Conservation (phyloP, 2,329 filamentous ascomycete species). For the Colletotrichum sansevieriae region DNA sequence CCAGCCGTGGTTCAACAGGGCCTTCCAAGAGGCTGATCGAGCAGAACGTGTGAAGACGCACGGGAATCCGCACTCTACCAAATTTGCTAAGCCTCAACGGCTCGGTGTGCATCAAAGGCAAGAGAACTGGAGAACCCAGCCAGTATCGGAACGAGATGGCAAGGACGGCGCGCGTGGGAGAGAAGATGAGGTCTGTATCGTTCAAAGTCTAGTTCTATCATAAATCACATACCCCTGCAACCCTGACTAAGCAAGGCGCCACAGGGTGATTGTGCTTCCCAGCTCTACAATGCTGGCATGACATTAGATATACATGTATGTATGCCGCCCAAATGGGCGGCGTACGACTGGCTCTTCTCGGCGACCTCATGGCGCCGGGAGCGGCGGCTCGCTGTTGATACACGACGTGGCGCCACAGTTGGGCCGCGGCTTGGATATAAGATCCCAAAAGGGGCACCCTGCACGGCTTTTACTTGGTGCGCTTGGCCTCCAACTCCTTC, state of each 20-base stretch:
- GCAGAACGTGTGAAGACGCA: slow-evolving; percentile 1
- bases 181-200: slow-evolving; percentile 39
- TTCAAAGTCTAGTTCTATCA: slow-evolving; percentile 41
- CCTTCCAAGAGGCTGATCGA: slow-evolving; percentile 5
- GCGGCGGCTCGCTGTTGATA: slow-evolving; percentile 29
- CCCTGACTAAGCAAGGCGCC: slow-evolving; percentile 25
- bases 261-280: slow-evolving; percentile 23
- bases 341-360: slow-evolving; percentile 21
- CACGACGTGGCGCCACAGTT: slow-evolving; percentile 30
- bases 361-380: slow-evolving; percentile 7
- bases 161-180: slow-evolving; percentile 1
- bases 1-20: not conserved
- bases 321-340: slow-evolving; percentile 31
- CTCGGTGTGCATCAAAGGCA: no score
- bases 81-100: no score
- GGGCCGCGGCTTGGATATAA: slow-evolving; percentile 16
- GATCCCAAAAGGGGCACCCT: not conserved
- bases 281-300: slow-evolving; percentile 28
- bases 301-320: slow-evolving; percentile 41
- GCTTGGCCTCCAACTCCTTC: slow-evolving; percentile 69
- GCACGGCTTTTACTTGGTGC: slow-evolving; percentile 59
- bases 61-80: no score
- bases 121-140: no score
- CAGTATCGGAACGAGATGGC: not conserved
- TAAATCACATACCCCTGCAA: slow-evolving; percentile 32